Percentiles rank a stretch among this genome's conserved stretches.
phyloP scores from a whole-genome alignment of 805 yeast genomes.

The Pichia occidentalis region DNA sequence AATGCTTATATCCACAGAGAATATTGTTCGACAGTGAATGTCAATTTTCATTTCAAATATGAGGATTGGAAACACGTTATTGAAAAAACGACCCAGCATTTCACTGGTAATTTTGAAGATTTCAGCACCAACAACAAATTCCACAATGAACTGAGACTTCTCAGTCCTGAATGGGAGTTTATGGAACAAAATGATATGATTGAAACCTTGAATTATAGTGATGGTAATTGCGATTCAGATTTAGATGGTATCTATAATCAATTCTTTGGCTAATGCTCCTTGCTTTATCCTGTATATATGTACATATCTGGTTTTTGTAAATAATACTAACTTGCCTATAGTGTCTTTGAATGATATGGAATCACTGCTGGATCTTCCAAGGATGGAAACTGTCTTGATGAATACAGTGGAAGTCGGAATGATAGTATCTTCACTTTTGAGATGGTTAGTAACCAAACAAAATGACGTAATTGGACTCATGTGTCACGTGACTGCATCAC shows the following conservation, averaged over 20 bases:
- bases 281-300: background rate
- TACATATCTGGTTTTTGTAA: no score
- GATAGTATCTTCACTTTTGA: no score
- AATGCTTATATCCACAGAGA: constrained; percentile 4
- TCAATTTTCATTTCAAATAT: background rate
- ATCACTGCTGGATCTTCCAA: no score
- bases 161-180: constrained; percentile 5
- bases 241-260: constrained; percentile 1
- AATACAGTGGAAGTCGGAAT: no score
- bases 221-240: background rate
- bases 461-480: no score
- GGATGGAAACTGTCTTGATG: no score
- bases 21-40: background rate
- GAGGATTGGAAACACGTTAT: constrained; percentile 9
- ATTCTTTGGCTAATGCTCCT: constrained; percentile 2
- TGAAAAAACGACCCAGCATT: constrained; percentile 6
- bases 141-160: constrained; percentile 4
- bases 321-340: no score
- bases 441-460: no score
- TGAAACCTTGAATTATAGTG: background rate
- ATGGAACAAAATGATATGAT: background rate
- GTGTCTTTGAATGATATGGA: no score
- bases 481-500: no score
- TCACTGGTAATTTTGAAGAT: no score
- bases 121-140: no score